Base-by-base conservation (phyloP, 495 filamentous ascomycete species). In the Neurospora sp. region DNA sequence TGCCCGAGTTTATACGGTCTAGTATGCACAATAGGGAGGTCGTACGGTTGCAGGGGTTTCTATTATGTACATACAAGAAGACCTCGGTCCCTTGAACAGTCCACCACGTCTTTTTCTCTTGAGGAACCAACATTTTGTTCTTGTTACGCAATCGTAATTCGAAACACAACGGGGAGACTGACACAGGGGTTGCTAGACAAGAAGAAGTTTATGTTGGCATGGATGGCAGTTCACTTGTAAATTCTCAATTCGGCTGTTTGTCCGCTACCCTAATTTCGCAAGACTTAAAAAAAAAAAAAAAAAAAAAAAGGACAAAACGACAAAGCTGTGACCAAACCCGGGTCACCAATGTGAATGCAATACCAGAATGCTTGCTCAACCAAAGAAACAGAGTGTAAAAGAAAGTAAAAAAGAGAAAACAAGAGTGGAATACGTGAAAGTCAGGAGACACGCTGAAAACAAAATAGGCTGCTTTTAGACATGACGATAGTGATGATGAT, bases 291-390 rank as follows among this genome's bases (percentile, higher is more conserved):
- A 31, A 31, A 31, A 31, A 31, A 31, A 31, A 31, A 27, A 27
- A 31, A 31, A 3, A 42, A 69, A 71, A n/a, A 59, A 16, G 72
- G 22, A 74, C 70, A 72, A 70, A 69, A 74, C 18, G 18, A 44
- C 3, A 44, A 44, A n/a, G 18, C 41, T 72, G 76, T 39, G 45
- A 78, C 75, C 75, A 42, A 74, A 41, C 72, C 75, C 69, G 70
- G 74, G 73, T 71, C 74, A 45, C 72, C 71, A 74, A 44, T 22
- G 9, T 20, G 10, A 22, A 53, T 72, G 74, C 69, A 75, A 75
- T 76, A 72, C 76, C 71, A 78, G 35, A 53, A 53, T 59, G 72
- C 72, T 59, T 53, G 44, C 37, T 40, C 22, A 48, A 69, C 45
- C 27, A 69, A 20, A 73, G 42, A 68, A 41, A 70, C 45, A 20